Conservation (phyloP, 306 rosid species). For the Vigna angularis region DNA sequence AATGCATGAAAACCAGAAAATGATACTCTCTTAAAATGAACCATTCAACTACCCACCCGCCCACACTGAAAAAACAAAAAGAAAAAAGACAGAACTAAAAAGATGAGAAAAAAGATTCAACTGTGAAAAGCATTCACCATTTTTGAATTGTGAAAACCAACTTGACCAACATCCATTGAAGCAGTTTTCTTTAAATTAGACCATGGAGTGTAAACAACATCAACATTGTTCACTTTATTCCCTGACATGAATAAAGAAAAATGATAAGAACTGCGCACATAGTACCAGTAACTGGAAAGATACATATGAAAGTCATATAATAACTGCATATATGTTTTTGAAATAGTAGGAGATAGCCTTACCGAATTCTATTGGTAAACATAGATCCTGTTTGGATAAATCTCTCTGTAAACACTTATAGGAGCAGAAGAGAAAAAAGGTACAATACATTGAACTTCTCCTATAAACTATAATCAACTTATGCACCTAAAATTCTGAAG, state of each 20-base stretch:
- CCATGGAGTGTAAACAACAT: conserved; percentile 99
- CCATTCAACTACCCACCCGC: conserved; percentile 36
- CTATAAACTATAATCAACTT: background rate
- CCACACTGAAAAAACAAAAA: background rate
- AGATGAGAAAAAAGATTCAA: conserved; percentile 4
- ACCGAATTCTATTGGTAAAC: conserved; percentile 6
- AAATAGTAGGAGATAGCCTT: conserved; percentile 10
- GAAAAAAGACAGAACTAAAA: background rate
- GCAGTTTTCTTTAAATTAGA: conserved; percentile 95
- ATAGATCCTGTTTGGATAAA: background rate
- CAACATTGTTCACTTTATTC: conserved; percentile 90
- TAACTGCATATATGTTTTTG: background rate
- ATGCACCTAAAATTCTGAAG: background rate
- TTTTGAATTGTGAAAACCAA: conserved; percentile 87
- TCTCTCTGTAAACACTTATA: background rate
- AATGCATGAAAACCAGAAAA: conserved; percentile 43
- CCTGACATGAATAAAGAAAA: conserved; percentile 58
- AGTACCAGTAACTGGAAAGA: conserved; percentile 4
- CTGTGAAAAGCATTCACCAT: conserved; percentile 55
- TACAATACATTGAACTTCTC: background rate
- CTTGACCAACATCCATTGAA: conserved; percentile 99
- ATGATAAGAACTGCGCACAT: background rate
- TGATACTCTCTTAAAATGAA: conserved; percentile 43
- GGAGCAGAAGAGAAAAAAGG: background rate
- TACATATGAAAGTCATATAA: background rate